These are phyloP conservation scores for Bassia scoparia DNA, from an alignment of 148 eudicot species.

Conservation along the genomic window DNA sequence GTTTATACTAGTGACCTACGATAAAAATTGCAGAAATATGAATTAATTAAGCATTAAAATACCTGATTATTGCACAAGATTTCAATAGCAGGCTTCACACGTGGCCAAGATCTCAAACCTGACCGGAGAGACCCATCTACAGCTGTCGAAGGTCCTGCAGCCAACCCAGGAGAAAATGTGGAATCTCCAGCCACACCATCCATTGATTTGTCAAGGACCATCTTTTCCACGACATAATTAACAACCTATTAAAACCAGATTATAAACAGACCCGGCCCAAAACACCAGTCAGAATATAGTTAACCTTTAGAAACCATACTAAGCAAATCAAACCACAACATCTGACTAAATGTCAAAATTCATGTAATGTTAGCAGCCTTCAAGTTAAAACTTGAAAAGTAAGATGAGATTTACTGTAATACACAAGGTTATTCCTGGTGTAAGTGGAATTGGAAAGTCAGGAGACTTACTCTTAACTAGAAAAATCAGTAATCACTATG, in stretches of 20 bases:
- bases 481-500: no score
- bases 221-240: slow-evolving; percentile 81
- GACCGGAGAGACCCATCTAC: slow-evolving; percentile 62
- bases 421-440: neutral
- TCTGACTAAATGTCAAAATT: neutral
- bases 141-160: slow-evolving; percentile 51
- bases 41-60: slow-evolving; percentile 29
- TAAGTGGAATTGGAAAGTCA: neutral
- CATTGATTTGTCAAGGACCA: slow-evolving; percentile 78
- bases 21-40: no score
- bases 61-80: slow-evolving; percentile 94
- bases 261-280: neutral
- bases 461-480: no score
- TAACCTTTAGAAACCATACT: neutral
- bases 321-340: neutral
- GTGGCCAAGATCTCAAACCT: slow-evolving; percentile 76
- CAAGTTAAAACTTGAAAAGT: neutral
- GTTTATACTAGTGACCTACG: no score
- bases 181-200: slow-evolving; percentile 69
- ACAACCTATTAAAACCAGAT: slow-evolving; percentile 53
- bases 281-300: neutral
- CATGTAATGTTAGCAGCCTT: neutral
- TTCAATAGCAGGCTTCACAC: slow-evolving; percentile 79
- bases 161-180: slow-evolving; percentile 44
- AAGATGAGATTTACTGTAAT: neutral